These are phyloP conservation scores for Lactifluus hygrophoroides DNA, from an alignment of 768 basidiomycete genomes.

Conservation along the genomic window DNA sequence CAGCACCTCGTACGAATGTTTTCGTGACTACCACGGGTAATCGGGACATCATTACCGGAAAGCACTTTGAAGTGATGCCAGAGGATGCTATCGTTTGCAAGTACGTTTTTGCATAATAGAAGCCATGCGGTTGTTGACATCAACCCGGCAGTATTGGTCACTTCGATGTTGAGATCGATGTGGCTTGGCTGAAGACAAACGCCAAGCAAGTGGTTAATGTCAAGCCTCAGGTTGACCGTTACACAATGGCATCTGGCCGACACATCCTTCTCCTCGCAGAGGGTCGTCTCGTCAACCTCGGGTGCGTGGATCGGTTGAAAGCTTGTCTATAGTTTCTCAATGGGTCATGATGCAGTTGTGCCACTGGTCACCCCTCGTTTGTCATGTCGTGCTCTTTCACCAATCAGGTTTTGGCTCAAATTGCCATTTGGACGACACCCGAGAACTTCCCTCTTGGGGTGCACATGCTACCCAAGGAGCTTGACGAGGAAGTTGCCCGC, in stretches of 20 bases:
- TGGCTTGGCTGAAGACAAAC: slow-evolving; percentile 95
- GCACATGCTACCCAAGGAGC: slow-evolving; percentile 96
- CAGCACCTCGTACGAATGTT: slow-evolving; percentile 79
- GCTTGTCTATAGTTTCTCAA: neutral
- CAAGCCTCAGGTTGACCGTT: slow-evolving; percentile 99
- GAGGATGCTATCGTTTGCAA: slow-evolving; percentile 99
- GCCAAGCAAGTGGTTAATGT: slow-evolving; percentile 78
- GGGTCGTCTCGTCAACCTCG: slow-evolving; percentile 98
- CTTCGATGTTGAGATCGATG: slow-evolving; percentile 89
- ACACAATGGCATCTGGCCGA: slow-evolving; percentile 83
- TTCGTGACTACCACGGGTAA: slow-evolving; percentile 99
- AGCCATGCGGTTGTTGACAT: neutral
- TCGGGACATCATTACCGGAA: slow-evolving; percentile 89
- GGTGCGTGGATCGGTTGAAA: slow-evolving; percentile 37
- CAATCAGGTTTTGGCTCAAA: slow-evolving; percentile 98
- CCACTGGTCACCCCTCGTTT: slow-evolving; percentile 97
- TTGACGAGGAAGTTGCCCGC: slow-evolving; percentile 98
- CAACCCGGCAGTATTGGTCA: slow-evolving; percentile 58
- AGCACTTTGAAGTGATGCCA: slow-evolving; percentile 91
- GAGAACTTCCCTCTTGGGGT: slow-evolving; percentile 94
- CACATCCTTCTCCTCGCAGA: slow-evolving; percentile 97
- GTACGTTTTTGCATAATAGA: slow-evolving; percentile 36
- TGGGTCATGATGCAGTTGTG: slow-evolving; percentile 49
- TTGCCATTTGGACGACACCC: slow-evolving; percentile 92
- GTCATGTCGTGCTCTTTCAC: slow-evolving; percentile 99